Conservation (phyloP, 176 grass and related monocot species). For the Hsuehochloa calcarea region DNA sequence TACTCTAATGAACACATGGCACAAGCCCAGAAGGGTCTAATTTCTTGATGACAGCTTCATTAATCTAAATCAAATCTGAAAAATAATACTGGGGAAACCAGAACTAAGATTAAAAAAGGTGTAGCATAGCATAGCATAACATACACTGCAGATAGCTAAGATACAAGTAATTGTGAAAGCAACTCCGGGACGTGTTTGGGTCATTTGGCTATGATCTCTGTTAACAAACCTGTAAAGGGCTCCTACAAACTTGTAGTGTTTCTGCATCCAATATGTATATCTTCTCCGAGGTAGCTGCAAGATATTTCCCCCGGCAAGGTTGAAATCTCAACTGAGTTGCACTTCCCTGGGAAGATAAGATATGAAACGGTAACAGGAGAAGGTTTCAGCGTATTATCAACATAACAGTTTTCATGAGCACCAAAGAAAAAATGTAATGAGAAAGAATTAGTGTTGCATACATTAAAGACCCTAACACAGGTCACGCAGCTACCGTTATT, state of each 20-base stretch:
- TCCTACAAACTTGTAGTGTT: conserved; percentile 58
- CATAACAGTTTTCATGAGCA: not conserved
- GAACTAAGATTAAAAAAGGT: not conserved
- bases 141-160: not conserved
- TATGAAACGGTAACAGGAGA: not conserved
- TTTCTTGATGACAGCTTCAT: not conserved
- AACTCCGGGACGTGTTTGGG: not conserved
- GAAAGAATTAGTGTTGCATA: conserved; percentile 22
- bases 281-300: conserved; percentile 78
- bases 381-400: not conserved
- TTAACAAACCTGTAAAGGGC: conserved; percentile 54
- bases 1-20: not conserved
- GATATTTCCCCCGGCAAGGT: conserved; percentile 73
- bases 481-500: conserved; percentile 83
- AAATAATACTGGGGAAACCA: not conserved
- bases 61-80: not conserved
- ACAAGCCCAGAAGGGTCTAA: not conserved
- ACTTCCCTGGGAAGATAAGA: conserved; percentile 49
- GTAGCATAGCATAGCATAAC: conserved; percentile 13
- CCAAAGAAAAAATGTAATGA: conserved; percentile 19
- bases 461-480: conserved; percentile 77
- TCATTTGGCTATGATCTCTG: not conserved
- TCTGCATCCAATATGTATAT: conserved; percentile 84
- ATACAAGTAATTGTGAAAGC: conserved; percentile 2
- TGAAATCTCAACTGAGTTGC: conserved; percentile 98